phyloP scores from a whole-genome alignment of 305 asterid genomes.

The Solanum chacoense region DNA sequence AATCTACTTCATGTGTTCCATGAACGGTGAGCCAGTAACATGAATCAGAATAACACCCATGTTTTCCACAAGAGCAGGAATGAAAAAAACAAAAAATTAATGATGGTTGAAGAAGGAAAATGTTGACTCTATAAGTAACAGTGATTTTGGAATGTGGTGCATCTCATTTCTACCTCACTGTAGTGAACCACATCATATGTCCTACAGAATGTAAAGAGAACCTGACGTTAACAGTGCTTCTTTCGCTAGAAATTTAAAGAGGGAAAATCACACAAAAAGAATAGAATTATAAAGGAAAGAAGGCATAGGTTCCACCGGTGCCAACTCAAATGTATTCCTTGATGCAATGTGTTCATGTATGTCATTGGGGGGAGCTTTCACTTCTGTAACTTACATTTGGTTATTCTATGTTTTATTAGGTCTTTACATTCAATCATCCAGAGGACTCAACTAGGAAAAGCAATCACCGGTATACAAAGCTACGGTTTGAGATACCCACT shows the following conservation, averaged over 20 bases:
- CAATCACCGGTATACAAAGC: constrained; percentile 77
- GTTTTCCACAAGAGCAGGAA: background rate
- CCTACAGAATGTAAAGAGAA: background rate
- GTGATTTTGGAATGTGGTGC: background rate
- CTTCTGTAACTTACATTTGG: constrained; percentile 6
- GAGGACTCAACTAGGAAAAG: constrained; percentile 38
- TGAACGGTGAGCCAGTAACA: background rate
- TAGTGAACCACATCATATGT: background rate
- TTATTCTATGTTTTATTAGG: constrained; percentile 41
- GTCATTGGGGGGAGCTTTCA: background rate
- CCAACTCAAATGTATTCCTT: background rate
- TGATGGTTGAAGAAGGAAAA: background rate
- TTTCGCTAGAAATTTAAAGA: background rate
- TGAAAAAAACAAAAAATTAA: background rate
- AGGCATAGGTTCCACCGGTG: background rate
- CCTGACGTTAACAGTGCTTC: background rate
- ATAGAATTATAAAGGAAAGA: background rate
- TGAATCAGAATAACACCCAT: background rate
- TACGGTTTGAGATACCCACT: constrained; percentile 51
- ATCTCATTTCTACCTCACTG: background rate
- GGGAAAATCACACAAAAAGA: background rate
- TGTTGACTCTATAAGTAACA: background rate
- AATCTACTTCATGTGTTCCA: background rate
- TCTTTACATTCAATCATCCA: constrained; percentile 85
- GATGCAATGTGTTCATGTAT: background rate